Percentiles rank a stretch among this genome's conserved stretches.
Evolutionary conservation across 1,139 yeast genomes (phyloP).

Genomic region (Diutina sp.): DNA sequence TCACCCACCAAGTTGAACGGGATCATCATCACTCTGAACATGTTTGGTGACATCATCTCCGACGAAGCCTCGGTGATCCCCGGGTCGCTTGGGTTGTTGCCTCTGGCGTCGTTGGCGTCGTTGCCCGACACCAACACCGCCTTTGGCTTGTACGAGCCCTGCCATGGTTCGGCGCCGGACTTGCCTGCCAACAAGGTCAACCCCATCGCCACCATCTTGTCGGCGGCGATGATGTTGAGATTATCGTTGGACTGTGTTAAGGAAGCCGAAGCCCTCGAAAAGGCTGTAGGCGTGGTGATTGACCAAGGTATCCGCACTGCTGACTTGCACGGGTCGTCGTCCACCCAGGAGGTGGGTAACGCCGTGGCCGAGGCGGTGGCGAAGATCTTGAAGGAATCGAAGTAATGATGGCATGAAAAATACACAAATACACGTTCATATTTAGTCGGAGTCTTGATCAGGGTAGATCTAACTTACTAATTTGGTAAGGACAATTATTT

Average conservation of each 20-base stretch:
- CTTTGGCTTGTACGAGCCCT: conserved; percentile 94
- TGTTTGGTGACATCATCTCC: conserved; percentile 96
- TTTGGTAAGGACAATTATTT: too few species aligned
- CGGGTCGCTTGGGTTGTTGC: conserved; percentile 89
- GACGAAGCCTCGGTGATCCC: conserved; percentile 98
- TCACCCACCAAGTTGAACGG: conserved; percentile 87
- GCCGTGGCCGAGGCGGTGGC: conserved; percentile 70
- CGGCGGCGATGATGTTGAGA: conserved; percentile 95
- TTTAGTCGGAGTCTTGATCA: too few species aligned
- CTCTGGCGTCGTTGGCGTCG: conserved; percentile 92
- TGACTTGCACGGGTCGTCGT: conserved; percentile 70
- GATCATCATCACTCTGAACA: conserved; percentile 79
- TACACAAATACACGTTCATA: too few species aligned
- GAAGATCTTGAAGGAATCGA: conserved; percentile 30
- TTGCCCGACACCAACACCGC: conserved; percentile 90
- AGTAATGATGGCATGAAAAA: neutral
- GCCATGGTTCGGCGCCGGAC: conserved; percentile 98
- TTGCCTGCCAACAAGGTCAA: conserved; percentile 77
- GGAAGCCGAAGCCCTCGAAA: conserved; percentile 83
- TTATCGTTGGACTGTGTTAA: conserved; percentile 68
- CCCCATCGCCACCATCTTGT: conserved; percentile 88
- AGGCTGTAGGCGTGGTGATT: conserved; percentile 73
- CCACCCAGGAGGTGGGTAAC: conserved; percentile 87
- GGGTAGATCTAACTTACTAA: too few species aligned
- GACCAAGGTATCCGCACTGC: conserved; percentile 83